phyloP scores from a whole-genome alignment of 805 yeast species.

The Cyberlindnera petersonii region DNA sequence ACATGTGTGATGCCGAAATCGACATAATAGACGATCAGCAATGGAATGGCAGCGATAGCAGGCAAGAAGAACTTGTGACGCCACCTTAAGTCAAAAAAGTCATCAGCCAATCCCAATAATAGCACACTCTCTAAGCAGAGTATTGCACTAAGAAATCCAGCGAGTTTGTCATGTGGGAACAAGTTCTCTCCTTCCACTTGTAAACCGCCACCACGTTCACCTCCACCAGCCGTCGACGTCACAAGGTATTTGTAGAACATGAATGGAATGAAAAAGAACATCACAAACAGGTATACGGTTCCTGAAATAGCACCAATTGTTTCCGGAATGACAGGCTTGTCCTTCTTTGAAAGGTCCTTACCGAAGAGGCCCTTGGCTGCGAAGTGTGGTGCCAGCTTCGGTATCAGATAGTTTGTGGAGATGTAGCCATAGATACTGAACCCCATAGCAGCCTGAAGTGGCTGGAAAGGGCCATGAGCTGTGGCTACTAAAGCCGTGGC shows the following conservation, averaged over 20 bases:
- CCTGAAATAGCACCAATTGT: constrained; percentile 91
- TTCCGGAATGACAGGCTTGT: constrained; percentile 78
- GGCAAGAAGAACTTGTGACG: constrained; percentile 95
- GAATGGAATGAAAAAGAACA: constrained; percentile 86
- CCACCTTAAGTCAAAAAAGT: constrained; percentile 94
- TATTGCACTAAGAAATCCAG: constrained; percentile 82
- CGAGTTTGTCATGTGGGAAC: constrained; percentile 79
- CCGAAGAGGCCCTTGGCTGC: constrained; percentile 81
- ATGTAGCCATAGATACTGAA: constrained; percentile 65
- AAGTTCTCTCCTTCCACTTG: constrained; percentile 19
- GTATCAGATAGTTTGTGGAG: constrained; percentile 58
- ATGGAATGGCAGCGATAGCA: constrained; percentile 89
- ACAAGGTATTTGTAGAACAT: constrained; percentile 74
- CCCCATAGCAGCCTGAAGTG: constrained; percentile 50
- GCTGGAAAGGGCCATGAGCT: constrained; percentile 23
- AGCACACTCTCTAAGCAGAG: constrained; percentile 81
- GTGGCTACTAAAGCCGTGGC: constrained; percentile 18
- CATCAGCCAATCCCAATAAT: constrained; percentile 87
- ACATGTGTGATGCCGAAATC: constrained; percentile 92
- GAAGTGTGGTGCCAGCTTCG: constrained; percentile 62
- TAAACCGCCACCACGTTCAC: constrained; percentile 43
- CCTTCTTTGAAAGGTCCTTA: constrained; percentile 73
- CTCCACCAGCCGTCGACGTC: constrained; percentile 54
- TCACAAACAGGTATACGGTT: constrained; percentile 69
- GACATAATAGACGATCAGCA: constrained; percentile 84